Conservation (phyloP, 257 asterid species). For the Penstemon davidsonii region DNA sequence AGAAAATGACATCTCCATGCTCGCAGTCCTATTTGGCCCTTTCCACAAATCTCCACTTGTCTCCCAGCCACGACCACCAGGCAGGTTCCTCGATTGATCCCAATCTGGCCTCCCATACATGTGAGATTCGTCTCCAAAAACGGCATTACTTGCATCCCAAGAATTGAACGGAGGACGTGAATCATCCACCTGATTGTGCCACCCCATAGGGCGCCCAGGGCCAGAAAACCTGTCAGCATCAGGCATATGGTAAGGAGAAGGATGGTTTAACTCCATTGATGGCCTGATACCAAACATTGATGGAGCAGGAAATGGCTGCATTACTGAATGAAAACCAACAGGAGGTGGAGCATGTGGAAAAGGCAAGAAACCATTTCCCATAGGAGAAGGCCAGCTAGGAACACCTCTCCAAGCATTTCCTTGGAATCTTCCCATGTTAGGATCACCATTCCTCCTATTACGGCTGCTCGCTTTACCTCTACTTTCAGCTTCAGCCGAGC, state of each 20-base stretch:
- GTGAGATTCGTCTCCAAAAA: constrained; percentile 77
- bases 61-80: constrained; percentile 62
- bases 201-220: constrained; percentile 81
- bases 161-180: constrained; percentile 43
- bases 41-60: constrained; percentile 63
- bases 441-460: constrained; percentile 74
- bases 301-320: constrained; percentile 81
- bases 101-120: constrained; percentile 81
- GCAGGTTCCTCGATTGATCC: constrained; percentile 60
- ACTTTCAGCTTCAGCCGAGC: constrained; percentile 73
- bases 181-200: constrained; percentile 73
- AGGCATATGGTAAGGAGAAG: constrained; percentile 69
- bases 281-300: constrained; percentile 81
- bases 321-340: constrained; percentile 69
- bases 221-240: constrained; percentile 79
- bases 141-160: constrained; percentile 73
- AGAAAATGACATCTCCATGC: constrained; percentile 55
- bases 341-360: constrained; percentile 86
- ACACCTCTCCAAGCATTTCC: constrained; percentile 90
- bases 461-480: constrained; percentile 70
- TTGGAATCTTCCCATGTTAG: constrained; percentile 73
- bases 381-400: constrained; percentile 93
- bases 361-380: constrained; percentile 89
- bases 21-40: constrained; percentile 57
- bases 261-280: constrained; percentile 80